These are phyloP conservation scores for Lyophyllum atratum DNA, from an alignment of 768 basidiomycete species.

Conservation along the genomic window DNA sequence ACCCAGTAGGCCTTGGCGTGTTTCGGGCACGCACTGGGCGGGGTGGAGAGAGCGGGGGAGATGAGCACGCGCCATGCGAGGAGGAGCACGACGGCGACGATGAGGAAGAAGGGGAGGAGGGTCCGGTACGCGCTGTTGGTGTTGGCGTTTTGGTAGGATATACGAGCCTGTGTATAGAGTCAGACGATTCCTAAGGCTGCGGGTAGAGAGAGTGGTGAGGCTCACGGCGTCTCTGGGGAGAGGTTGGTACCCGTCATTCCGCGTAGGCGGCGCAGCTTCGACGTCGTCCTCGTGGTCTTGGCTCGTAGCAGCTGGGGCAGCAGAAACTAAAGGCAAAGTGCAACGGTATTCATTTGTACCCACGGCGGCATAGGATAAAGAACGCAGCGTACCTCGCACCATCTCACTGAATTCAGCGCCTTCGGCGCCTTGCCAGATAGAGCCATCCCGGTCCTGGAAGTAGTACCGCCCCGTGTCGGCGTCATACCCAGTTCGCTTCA, in stretches of 20 bases:
- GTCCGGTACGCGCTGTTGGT: slow-evolving; percentile 49
- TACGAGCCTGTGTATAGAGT: slow-evolving; percentile 12
- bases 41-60: slow-evolving; percentile 39
- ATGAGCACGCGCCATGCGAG: slow-evolving; percentile 64
- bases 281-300: slow-evolving; percentile 43
- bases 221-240: slow-evolving; percentile 54
- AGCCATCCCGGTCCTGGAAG: slow-evolving; percentile 59
- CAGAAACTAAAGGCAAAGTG: slow-evolving; percentile 16
- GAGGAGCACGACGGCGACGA: slow-evolving; percentile 62
- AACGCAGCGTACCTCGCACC: slow-evolving; percentile 39
- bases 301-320: slow-evolving; percentile 17
- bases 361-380: background rate
- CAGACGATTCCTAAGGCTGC: background rate
- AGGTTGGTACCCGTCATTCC: slow-evolving; percentile 58
- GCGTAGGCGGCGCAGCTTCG: slow-evolving; percentile 50
- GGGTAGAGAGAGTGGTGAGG: slow-evolving; percentile 5
- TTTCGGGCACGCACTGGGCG: slow-evolving; percentile 37
- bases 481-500: slow-evolving; percentile 78
- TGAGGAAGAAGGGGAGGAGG: slow-evolving; percentile 73
- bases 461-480: slow-evolving; percentile 67
- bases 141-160: slow-evolving; percentile 27
- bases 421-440: slow-evolving; percentile 56
- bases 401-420: slow-evolving; percentile 66
- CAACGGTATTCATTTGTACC: background rate
- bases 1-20: slow-evolving; percentile 48